phyloP scores from a whole-genome alignment of 352 stramenopile genomes.

The Phytopythium litorale region DNA sequence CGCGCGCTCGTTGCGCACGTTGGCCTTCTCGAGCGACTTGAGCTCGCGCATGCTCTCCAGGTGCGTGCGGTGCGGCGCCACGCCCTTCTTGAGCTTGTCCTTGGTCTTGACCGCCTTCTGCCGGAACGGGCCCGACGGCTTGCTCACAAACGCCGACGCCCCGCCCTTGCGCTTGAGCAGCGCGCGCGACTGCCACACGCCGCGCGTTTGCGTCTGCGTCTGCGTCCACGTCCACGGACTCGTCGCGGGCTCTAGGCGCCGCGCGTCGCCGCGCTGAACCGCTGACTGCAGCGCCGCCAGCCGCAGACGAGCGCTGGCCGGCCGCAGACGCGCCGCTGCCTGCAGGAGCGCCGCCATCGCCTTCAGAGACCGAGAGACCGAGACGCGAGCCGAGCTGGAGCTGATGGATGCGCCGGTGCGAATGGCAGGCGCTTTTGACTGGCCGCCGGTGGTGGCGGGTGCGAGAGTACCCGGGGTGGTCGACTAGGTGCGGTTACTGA shows the following conservation, averaged over 20 bases:
- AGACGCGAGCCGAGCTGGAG: neutral
- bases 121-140: conserved; percentile 48
- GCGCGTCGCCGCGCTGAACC: neutral
- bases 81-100: conserved; percentile 66
- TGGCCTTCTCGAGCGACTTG: conserved; percentile 29
- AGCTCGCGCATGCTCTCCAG: conserved; percentile 43
- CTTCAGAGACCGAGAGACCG: neutral
- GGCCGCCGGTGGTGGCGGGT: neutral
- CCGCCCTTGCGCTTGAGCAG: conserved; percentile 67
- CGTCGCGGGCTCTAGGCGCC: neutral
- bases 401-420: neutral
- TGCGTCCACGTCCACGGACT: no score
- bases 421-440: conserved; percentile 1
- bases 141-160: conserved; percentile 59
- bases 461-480: neutral
- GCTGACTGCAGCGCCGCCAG: neutral
- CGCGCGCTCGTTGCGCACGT: conserved; percentile 41
- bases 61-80: conserved; percentile 50
- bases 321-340: neutral
- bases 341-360: neutral
- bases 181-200: conserved; percentile 36
- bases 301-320: neutral
- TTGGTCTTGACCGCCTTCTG: conserved; percentile 46
- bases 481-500: neutral
- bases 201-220: conserved; percentile 4